Percentiles rank a stretch among this genome's conserved stretches.
Evolutionary conservation across 2,329 filamentous ascomycete species (phyloP).

Genomic region (Sporothrix curviconia): DNA sequence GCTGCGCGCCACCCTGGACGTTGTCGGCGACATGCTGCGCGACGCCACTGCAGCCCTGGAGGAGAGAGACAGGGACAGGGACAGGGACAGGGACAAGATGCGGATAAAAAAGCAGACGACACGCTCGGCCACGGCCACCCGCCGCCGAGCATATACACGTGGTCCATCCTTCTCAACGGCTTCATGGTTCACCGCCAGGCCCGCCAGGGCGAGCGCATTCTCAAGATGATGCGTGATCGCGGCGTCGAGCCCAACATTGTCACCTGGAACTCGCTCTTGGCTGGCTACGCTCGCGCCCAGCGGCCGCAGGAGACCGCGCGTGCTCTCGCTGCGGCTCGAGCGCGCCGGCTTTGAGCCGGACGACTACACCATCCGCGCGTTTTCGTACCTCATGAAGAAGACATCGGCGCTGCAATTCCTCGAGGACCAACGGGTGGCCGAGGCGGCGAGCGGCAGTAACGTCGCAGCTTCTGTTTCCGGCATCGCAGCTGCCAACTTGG

Average conservation of each 20-base stretch:
- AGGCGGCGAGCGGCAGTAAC: constrained; percentile 11
- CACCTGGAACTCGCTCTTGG: constrained; percentile 67
- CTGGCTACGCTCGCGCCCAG: constrained; percentile 57
- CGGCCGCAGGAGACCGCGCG: constrained; percentile 49
- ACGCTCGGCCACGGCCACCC: constrained; percentile 30
- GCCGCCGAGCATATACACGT: constrained; percentile 61
- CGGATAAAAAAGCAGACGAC: no score
- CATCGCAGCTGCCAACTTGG: no score
- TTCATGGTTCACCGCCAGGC: constrained; percentile 57
- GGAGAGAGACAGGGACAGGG: background rate
- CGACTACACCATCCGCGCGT: constrained; percentile 44
- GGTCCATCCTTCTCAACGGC: constrained; percentile 68
- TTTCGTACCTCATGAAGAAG: constrained; percentile 36
- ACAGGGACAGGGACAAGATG: background rate
- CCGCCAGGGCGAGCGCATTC: constrained; percentile 57
- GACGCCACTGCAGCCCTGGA: constrained; percentile 24
- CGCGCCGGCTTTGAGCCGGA: constrained; percentile 48
- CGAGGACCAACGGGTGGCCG: constrained; percentile 24
- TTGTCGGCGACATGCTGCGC: constrained; percentile 47
- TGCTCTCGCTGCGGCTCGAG: constrained; percentile 54
- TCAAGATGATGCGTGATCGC: constrained; percentile 61
- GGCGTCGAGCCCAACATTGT: constrained; percentile 56
- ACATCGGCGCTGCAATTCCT: constrained; percentile 34
- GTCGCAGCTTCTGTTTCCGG: no score
- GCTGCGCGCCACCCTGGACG: constrained; percentile 37